Conservation (phyloP, 306 rosid species). For the Macrotyloma uniflorum region DNA sequence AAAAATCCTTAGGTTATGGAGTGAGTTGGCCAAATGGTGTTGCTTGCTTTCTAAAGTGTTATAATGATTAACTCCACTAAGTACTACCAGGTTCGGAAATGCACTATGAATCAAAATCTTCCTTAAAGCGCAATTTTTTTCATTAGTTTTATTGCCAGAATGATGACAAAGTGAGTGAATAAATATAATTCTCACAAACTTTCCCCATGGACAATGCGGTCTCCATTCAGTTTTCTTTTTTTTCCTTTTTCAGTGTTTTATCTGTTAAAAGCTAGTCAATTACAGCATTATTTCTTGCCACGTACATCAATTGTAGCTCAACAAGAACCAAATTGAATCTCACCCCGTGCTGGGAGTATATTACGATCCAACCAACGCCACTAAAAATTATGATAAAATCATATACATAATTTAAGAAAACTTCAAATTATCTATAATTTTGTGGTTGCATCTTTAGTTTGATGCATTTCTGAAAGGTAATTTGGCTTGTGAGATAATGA, state of each 20-base stretch:
- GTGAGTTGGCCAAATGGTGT: constrained; percentile 17
- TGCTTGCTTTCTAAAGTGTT: constrained; percentile 27
- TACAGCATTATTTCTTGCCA: too few species aligned
- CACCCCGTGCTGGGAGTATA: too few species aligned
- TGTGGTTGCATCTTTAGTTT: too few species aligned
- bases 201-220: background rate
- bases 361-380: too few species aligned
- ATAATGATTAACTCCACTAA: constrained; percentile 42
- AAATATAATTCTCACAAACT: constrained; percentile 1
- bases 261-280: too few species aligned
- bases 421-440: too few species aligned
- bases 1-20: constrained; percentile 16
- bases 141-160: background rate
- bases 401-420: too few species aligned
- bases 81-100: background rate
- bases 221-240: background rate
- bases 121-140: background rate
- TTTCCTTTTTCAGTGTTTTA: background rate
- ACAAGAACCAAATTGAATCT: too few species aligned
- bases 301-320: too few species aligned
- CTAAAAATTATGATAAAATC: too few species aligned
- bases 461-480: background rate
- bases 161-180: constrained; percentile 10
- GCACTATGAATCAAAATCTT: background rate
- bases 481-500: background rate